A percentile compares a stretch with the other conserved stretches of the same genome.
These are phyloP conservation scores for Penicillium aurantiogriseum DNA, from an alignment of 2,329 filamentous ascomycete genomes.

Conservation along the genomic window DNA sequence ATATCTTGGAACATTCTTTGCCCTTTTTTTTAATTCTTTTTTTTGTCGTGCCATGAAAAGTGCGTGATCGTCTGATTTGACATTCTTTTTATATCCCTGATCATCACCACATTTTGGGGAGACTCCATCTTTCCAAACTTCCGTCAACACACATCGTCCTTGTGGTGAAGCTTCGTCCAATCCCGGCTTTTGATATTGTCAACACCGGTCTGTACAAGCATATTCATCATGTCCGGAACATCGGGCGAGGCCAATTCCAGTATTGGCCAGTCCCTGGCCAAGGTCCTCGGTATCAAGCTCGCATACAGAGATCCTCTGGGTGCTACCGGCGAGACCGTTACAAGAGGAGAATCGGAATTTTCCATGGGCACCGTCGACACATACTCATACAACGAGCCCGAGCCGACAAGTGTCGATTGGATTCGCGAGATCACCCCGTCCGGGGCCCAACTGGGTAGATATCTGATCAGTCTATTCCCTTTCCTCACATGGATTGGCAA, in stretches of 20 bases:
- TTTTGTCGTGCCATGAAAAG: constrained; percentile 11
- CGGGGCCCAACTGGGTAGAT: constrained; percentile 54
- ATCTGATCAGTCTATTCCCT: constrained; percentile 74
- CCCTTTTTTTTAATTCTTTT: constrained; percentile 5
- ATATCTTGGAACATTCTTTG: constrained; percentile 6
- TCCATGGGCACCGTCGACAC: constrained; percentile 70
- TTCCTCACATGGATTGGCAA: constrained; percentile 83
- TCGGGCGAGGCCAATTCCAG: constrained; percentile 47
- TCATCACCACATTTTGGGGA: constrained; percentile 13
- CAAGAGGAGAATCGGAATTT: constrained; percentile 74
- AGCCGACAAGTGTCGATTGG: constrained; percentile 74
- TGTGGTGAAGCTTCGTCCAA: neutral
- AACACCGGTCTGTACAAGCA: constrained; percentile 1
- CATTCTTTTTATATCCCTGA: constrained; percentile 16
- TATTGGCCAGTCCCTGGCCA: constrained; percentile 72
- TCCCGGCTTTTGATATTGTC: constrained; percentile 4
- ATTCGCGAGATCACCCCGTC: constrained; percentile 63
- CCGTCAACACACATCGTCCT: neutral
- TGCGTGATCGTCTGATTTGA: constrained; percentile 15
- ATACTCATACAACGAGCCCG: constrained; percentile 80
- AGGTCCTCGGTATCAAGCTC: constrained; percentile 77
- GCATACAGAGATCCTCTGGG: constrained; percentile 60
- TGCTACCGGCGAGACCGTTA: constrained; percentile 59
- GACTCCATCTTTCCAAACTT: neutral
- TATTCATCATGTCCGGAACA: neutral